Evolutionary conservation across 768 basidiomycete species (phyloP).

Genomic region (Tephrocybe sp.): DNA sequence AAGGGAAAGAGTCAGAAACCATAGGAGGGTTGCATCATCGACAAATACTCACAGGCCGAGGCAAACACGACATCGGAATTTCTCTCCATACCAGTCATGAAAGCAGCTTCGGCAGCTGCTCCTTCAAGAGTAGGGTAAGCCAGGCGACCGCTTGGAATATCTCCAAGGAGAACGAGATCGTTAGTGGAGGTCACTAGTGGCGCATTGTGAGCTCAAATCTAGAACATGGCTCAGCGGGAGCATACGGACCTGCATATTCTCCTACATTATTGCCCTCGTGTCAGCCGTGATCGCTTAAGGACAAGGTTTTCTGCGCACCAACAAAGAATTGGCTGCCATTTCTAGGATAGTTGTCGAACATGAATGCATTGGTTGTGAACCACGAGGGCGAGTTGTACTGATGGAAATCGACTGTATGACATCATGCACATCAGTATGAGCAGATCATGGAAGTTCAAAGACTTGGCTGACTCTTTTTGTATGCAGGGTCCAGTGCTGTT

Average conservation of each 20-base stretch:
- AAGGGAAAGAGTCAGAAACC: slow-evolving; percentile 1
- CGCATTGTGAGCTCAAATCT: slow-evolving; percentile 16
- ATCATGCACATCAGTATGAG: neutral
- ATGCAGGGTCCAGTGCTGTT: slow-evolving; percentile 41
- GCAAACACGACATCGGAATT: slow-evolving; percentile 60
- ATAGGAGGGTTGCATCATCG: neutral
- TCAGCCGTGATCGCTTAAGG: neutral
- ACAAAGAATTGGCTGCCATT: slow-evolving; percentile 53
- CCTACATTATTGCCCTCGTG: slow-evolving; percentile 12
- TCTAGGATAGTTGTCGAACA: slow-evolving; percentile 51
- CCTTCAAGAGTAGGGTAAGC: slow-evolving; percentile 35
- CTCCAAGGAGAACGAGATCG: slow-evolving; percentile 24
- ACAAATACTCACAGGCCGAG: slow-evolving; percentile 38
- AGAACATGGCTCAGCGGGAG: slow-evolving; percentile 30
- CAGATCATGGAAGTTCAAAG: neutral
- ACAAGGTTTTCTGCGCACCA: slow-evolving; percentile 25
- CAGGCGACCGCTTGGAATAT: slow-evolving; percentile 25
- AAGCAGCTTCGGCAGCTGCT: slow-evolving; percentile 52
- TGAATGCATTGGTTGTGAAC: slow-evolving; percentile 47
- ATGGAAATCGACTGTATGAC: slow-evolving; percentile 47
- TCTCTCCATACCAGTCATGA: slow-evolving; percentile 58
- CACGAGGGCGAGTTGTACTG: slow-evolving; percentile 46
- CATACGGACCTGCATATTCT: slow-evolving; percentile 48
- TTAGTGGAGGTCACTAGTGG: slow-evolving; percentile 30
- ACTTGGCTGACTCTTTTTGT: slow-evolving; percentile 28